Evolutionary conservation across 352 stramenopile species (phyloP), one percentile per base, ranked within the genome.

Genomic region (Discostella stelligera): DNA sequence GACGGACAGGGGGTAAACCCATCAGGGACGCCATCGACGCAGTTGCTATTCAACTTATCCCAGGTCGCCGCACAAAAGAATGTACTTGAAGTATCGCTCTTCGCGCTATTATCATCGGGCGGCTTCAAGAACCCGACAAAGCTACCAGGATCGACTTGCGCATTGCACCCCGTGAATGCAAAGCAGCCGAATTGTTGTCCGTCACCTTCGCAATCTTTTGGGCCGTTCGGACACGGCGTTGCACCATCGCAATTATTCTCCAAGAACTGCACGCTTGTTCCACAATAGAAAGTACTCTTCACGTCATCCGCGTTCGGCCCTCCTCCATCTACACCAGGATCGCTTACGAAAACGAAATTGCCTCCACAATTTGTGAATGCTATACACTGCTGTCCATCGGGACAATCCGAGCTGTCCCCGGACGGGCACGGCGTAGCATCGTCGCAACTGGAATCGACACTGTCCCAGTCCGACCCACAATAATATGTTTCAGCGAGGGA

Each of bases 281-380:
- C 79, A 53, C 80, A 86, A 55, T 68, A 86, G 59, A 86, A 86
- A 0, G 80, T 83, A 18, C 61, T 58, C 49, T 77, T 75, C n/a
- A 86, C 80, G 27, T 61, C 16, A 18, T 86, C 62, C 2, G 58
- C 20, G 63, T 86, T 62, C n/a, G 79, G 79, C 48, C 79, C 79
- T 54, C 80, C 80, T 37, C 80, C 80, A 21, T 78, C 74, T 0
- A 86, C 66, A 10, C 66, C 71, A 4, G 80, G 80, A 77, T 86
- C 52, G 25, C 54, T 74, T 2, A 83, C 67, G 23, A 86, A 86
- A 0, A 56, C 55, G 25, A 83, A 86, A 25, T 74, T 75, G 52
- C 80, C 80, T 37, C 80, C 80, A 56, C 80, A 86, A 52, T 86
- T 86, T 4, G 80, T 86, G 32, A 83, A 86, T 23, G 80, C 80